These are phyloP conservation scores for Puccinia triticina DNA, from an alignment of 1,284 basidiomycete species.

Conservation along the genomic window DNA sequence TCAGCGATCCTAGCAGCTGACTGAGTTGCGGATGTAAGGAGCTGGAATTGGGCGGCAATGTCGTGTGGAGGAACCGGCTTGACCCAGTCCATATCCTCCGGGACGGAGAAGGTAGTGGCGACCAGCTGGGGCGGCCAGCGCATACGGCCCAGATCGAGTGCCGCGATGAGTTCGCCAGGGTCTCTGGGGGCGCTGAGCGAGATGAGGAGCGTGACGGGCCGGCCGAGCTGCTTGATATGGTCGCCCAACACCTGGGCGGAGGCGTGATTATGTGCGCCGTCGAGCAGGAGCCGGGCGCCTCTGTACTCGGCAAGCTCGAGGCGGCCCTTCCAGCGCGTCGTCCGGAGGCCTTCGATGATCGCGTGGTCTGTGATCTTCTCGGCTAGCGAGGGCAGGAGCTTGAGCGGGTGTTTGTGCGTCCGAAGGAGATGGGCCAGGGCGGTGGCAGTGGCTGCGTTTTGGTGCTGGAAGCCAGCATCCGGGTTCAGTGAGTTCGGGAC, in stretches of 20 bases:
- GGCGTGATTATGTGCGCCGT: constrained; percentile 94
- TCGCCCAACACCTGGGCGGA: constrained; percentile 71
- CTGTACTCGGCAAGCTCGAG: constrained; percentile 70
- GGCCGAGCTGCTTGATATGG: not conserved
- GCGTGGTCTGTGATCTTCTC: constrained; percentile 63
- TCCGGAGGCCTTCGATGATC: constrained; percentile 68
- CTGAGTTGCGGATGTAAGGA: not conserved
- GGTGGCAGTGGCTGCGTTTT: constrained; percentile 75
- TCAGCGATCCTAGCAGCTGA: not conserved
- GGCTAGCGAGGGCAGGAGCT: constrained; percentile 52
- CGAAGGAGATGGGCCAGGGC: constrained; percentile 70
- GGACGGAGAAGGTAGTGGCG: not conserved
- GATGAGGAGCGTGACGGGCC: constrained; percentile 35
- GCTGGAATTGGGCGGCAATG: not conserved
- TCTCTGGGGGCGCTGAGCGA: constrained; percentile 25
- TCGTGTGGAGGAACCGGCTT: constrained; percentile 11
- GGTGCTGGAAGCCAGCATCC: constrained; percentile 78
- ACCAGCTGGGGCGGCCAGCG: not conserved
- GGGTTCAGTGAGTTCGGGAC: constrained; percentile 64
- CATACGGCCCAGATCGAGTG: not conserved
- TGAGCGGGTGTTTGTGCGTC: constrained; percentile 61
- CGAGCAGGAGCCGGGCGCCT: constrained; percentile 67
- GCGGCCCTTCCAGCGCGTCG: constrained; percentile 77
- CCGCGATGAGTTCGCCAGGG: constrained; percentile 10
- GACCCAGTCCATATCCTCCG: constrained; percentile 31